Percentiles rank a stretch among this genome's conserved stretches.
These are phyloP conservation scores for Umbelopsis isabellina DNA, from an alignment of 192 early-diverging fungal genomes.

Conservation along the genomic window DNA sequence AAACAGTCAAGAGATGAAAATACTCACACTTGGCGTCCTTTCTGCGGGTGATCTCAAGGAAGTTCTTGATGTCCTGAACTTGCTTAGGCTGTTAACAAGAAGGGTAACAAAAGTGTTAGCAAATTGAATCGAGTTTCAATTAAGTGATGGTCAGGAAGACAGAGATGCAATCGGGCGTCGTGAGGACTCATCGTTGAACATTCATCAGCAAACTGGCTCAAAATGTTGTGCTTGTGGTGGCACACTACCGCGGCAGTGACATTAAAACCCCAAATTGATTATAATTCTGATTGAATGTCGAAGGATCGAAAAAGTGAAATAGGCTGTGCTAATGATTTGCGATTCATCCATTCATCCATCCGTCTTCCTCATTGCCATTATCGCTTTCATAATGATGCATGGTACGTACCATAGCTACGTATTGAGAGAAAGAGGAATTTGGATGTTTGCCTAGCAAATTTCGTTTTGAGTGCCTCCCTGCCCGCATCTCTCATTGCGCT, in stretches of 20 bases:
- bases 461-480: neutral
- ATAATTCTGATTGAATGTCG: too few relatives aligned
- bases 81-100: conserved; percentile 81
- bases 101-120: neutral
- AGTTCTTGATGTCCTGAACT: conserved; percentile 97
- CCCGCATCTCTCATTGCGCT: neutral
- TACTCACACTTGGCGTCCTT: conserved; percentile 90
- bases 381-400: neutral
- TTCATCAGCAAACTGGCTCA: too few relatives aligned
- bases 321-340: too few relatives aligned
- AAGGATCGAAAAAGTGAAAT: too few relatives aligned
- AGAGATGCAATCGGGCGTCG: neutral
- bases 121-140: neutral
- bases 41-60: conserved; percentile 92
- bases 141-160: neutral
- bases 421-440: conserved; percentile 18
- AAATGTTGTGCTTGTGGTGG: too few relatives aligned
- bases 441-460: neutral
- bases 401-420: conserved; percentile 20
- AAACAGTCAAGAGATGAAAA: neutral
- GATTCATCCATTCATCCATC: conserved; percentile 17
- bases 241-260: too few relatives aligned
- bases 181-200: too few relatives aligned
- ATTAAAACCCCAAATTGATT: too few relatives aligned
- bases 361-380: neutral